Conservation (phyloP, 495 filamentous ascomycete genomes). For the Parathielavia appendiculata region DNA sequence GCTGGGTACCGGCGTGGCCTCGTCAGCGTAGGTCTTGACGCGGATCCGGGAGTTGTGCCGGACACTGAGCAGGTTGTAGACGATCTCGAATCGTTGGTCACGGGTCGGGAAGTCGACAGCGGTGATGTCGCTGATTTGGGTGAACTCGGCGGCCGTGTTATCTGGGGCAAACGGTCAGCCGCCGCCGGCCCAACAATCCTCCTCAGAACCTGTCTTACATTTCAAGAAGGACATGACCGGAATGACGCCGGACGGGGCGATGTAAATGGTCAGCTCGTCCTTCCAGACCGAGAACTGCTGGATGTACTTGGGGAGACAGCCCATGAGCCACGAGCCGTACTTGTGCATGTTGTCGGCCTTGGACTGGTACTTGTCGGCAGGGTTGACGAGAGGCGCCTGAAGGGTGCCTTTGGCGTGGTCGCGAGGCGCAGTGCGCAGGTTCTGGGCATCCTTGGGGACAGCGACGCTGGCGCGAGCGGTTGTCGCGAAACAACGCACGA, state of each 20-base stretch:
- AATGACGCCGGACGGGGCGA: conserved; percentile 77
- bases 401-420: conserved; percentile 48
- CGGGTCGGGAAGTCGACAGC: conserved; percentile 93
- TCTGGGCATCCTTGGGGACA: conserved; percentile 56
- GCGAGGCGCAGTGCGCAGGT: conserved; percentile 62
- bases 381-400: conserved; percentile 79
- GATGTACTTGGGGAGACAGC: conserved; percentile 93
- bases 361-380: conserved; percentile 81
- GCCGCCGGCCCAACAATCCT: neutral
- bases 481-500: conserved; percentile 52
- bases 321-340: conserved; percentile 95
- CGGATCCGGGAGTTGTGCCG: conserved; percentile 94
- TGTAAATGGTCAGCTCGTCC: conserved; percentile 93
- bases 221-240: conserved; percentile 95
- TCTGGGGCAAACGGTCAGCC: conserved; percentile 35
- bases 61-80: conserved; percentile 95
- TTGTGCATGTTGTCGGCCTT: conserved; percentile 80
- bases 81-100: conserved; percentile 92
- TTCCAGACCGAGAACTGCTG: conserved; percentile 99
- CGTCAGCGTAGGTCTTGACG: conserved; percentile 98
- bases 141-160: conserved; percentile 96
- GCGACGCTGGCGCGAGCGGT: conserved; percentile 41
- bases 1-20: conserved; percentile 89
- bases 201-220: conserved; percentile 38
- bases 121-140: conserved; percentile 85